These are phyloP conservation scores for Flaveria robusta DNA, from an alignment of 129 eudicot genomes.

Conservation along the genomic window DNA sequence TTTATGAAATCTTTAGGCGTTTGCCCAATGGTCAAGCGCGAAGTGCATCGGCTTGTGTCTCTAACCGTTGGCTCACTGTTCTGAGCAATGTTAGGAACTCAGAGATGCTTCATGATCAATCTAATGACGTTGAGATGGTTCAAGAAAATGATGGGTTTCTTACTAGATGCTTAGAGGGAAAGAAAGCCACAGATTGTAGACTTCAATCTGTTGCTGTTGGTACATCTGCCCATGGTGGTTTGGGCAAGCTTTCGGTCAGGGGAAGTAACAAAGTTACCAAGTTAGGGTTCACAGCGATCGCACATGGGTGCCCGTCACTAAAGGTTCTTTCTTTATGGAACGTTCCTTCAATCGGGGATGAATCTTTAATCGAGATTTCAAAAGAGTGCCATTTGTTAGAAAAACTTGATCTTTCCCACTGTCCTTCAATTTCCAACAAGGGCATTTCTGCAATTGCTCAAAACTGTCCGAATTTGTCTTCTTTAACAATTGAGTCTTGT, in stretches of 20 bases:
- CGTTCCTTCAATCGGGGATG: constrained; percentile 65
- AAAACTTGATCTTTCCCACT: constrained; percentile 79
- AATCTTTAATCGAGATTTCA: constrained; percentile 69
- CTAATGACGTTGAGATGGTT: constrained; percentile 38
- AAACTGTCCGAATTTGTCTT: constrained; percentile 63
- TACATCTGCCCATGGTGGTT: constrained; percentile 82
- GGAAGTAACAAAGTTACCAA: constrained; percentile 75
- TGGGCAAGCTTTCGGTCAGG: constrained; percentile 83
- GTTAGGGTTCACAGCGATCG: constrained; percentile 67
- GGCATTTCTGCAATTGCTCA: constrained; percentile 73
- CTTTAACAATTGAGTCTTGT: constrained; percentile 75
- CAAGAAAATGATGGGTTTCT: constrained; percentile 75
- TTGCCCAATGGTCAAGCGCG: constrained; percentile 65
- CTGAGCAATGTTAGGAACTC: constrained; percentile 53
- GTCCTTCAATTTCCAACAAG: constrained; percentile 75
- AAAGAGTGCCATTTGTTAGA: constrained; percentile 74
- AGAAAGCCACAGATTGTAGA: constrained; percentile 81
- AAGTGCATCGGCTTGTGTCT: constrained; percentile 84
- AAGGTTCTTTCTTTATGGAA: constrained; percentile 83
- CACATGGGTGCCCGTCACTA: constrained; percentile 87
- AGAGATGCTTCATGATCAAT: constrained; percentile 43
- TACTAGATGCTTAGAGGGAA: constrained; percentile 81
- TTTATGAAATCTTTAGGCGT: constrained; percentile 81
- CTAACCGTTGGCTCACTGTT: constrained; percentile 77
- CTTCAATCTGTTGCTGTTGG: constrained; percentile 94